Base-by-base conservation (phyloP, 2,329 filamentous ascomycete species). In the Neopestalotiopsis sp. region DNA sequence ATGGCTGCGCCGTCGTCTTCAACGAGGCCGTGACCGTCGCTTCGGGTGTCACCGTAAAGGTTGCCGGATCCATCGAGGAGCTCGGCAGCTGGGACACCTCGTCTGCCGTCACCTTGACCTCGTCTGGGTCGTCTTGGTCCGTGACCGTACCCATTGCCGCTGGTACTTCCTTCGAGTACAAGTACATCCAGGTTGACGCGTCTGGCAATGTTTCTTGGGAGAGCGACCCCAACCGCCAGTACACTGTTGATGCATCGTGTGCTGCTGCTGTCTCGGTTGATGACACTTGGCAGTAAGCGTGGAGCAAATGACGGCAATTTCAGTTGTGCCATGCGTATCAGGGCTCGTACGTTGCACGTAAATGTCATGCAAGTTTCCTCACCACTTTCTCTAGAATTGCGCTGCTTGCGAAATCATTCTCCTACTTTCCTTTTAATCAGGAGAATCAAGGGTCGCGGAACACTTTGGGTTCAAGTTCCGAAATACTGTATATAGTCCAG, bases 161-260 rank as follows among this genome's bases (percentile, higher is more conserved):
- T 0, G 85, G 85, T 1, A 80, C 79, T 1, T 77, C 73, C 0
- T 79, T 88, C 61, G 74, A 83, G 73, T 88, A 87, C 71, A 87
- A 88, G 73, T 89, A 83, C 72, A 80, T 88, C 67, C 81, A 82
- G 69, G 79, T 84, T 61, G 79, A 79, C 45, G 73, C 72, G 1
- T 79, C 81, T 69, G 83, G 85, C 0, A 78, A 73, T 1, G 76
- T 85, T 6, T 80, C 77, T 3, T 88, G 86, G 85, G 86, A 89
- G 74, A 80, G 78, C 68, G 85, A 85, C 28, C 68, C 68, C 20
- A 69, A 69, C 42, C 28, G 68, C n/a, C 45, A 65, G n/a, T 69
- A 62, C 40, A 69, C 34, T 4, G 58, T 67, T n/a, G 61, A 64
- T 20, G 64, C 38, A 0, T 32, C 38, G 38, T 69, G 68, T 45